A percentile compares a stretch with the other conserved stretches of the same genome.
phyloP scores from a whole-genome alignment of 2,329 filamentous ascomycete genomes.

The Albifimbria verrucaria region DNA sequence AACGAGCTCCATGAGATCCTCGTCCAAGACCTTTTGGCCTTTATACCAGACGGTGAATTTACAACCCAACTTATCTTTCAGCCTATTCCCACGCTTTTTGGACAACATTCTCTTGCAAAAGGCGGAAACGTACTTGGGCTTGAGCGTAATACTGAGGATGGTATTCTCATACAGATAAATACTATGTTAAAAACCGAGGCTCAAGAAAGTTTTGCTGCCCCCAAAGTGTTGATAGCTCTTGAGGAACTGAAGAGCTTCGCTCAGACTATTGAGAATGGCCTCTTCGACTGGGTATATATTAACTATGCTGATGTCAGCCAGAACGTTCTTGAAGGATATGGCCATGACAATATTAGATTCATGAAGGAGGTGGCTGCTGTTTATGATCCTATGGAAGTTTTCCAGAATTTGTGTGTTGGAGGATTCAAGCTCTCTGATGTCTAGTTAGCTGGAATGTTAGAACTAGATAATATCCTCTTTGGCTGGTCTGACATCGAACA shows the following conservation, averaged over 20 bases:
- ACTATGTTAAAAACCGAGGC: too few species aligned
- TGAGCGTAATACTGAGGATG: too few species aligned
- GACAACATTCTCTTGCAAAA: neutral
- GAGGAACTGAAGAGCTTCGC: too few species aligned
- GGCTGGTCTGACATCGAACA: too few species aligned
- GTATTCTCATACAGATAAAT: too few species aligned
- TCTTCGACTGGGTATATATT: too few species aligned
- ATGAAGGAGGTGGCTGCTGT: neutral
- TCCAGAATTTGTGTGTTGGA: neutral
- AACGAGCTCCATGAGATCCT: neutral
- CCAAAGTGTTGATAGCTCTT: too few species aligned
- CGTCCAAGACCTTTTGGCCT: neutral
- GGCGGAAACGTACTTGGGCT: slow-evolving; percentile 4
- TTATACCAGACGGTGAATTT: neutral
- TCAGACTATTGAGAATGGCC: too few species aligned
- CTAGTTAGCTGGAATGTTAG: too few species aligned
- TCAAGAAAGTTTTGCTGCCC: too few species aligned
- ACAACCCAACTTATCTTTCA: neutral
- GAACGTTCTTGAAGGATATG: neutral
- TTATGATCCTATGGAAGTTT: neutral
- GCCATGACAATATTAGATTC: neutral
- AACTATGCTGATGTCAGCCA: neutral
- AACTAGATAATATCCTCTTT: too few species aligned
- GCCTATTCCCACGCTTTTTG: neutral
- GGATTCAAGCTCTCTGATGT: slow-evolving; percentile 3